Conservation (phyloP, 257 asterid genomes). For the Galeopsis tetrahit region DNA sequence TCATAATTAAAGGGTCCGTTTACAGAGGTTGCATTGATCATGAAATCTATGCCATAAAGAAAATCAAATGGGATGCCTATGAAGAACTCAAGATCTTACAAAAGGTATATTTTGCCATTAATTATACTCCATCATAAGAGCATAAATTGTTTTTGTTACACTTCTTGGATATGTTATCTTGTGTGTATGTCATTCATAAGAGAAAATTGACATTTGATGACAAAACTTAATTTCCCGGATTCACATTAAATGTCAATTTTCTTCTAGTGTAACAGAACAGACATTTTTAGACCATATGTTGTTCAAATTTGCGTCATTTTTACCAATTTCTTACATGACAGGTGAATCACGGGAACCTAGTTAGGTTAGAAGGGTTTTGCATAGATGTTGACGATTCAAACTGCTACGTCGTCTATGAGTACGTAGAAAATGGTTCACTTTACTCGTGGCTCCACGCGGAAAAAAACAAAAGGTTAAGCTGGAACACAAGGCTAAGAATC, state of each 20-base stretch:
- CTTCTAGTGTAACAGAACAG: too few species aligned
- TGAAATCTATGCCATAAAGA: background rate
- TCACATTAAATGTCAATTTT: too few species aligned
- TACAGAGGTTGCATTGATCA: background rate
- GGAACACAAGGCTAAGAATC: conserved; percentile 72
- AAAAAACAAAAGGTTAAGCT: conserved; percentile 37
- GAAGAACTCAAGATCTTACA: background rate
- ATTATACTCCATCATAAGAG: too few species aligned
- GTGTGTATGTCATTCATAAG: too few species aligned
- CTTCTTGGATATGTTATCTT: too few species aligned
- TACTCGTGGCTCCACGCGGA: conserved; percentile 7
- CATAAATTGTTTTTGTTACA: too few species aligned
- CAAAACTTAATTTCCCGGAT: too few species aligned
- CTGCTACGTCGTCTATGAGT: conserved; percentile 78
- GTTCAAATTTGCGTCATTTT: background rate
- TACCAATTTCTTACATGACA: too few species aligned
- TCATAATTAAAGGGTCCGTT: background rate
- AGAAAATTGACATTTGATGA: too few species aligned
- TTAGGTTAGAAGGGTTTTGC: conserved; percentile 86
- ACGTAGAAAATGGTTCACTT: conserved; percentile 77
- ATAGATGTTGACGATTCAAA: conserved; percentile 65
- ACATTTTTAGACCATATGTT: too few species aligned
- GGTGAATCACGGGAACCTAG: conserved; percentile 92
- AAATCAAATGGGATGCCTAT: background rate
- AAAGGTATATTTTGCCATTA: background rate